These are phyloP conservation scores for Helicostylum pulchrum DNA, from an alignment of 192 early-diverging fungal species.

Conservation along the genomic window DNA sequence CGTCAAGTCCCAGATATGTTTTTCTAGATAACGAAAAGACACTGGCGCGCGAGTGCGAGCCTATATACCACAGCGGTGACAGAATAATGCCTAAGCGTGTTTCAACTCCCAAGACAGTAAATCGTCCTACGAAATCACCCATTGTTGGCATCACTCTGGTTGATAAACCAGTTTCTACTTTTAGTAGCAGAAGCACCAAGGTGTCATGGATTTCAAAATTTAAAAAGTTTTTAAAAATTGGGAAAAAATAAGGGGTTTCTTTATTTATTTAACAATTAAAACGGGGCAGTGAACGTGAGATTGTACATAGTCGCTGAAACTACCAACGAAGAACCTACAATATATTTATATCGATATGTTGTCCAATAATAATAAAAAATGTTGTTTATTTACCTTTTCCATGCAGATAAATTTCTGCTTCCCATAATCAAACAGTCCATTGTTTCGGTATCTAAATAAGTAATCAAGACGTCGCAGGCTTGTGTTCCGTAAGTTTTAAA, in stretches of 20 bases:
- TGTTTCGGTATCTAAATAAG: conserved; percentile 29
- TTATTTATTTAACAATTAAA: conserved; percentile 33
- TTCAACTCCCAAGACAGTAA: too few relatives aligned
- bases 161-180: background rate
- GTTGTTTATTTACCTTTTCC: conserved; percentile 32
- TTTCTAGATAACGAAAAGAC: too few relatives aligned
- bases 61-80: too few relatives aligned
- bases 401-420: conserved; percentile 30
- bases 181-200: background rate
- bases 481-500: conserved; percentile 21
- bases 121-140: too few relatives aligned
- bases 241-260: background rate
- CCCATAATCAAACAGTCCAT: conserved; percentile 40
- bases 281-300: conserved; percentile 36
- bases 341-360: background rate
- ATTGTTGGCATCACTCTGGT: background rate
- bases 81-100: too few relatives aligned
- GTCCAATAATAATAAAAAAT: too few relatives aligned
- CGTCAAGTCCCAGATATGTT: too few relatives aligned
- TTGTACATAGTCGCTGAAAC: conserved; percentile 38
- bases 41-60: too few relatives aligned
- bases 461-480: conserved; percentile 26
- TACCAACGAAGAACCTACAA: conserved; percentile 34
- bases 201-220: background rate
- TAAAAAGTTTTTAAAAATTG: background rate